Base-by-base conservation (phyloP, 805 yeast species). In the Hanseniaspora taiwanica region DNA sequence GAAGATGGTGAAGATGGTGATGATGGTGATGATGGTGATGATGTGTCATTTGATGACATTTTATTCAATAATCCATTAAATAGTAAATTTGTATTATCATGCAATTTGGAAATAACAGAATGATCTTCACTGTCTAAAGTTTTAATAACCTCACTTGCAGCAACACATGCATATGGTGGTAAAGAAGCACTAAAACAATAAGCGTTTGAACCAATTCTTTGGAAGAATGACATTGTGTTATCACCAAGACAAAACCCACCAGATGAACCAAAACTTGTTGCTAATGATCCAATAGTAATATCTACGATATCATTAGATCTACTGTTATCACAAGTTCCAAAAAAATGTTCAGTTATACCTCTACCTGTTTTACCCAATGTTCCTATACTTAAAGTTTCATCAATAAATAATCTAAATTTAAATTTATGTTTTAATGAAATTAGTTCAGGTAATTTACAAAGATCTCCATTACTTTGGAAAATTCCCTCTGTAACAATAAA, bases 201-300 rank as follows among this genome's bases (percentile, higher is more conserved):
- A 2, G 95, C 96, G 48, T 70, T 69, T 12, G 94, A 83, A 19
- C 85, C 81, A 52, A 91, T 80, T 58, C 94, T 76, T 68, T 91
- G 98, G 63, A 89, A 95, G 50, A 78, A 78, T 25, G 86, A 75
- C 85, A 91, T 84, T 41, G 79, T 79, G 20, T 65, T 60, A 33
- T 74, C 79, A 43, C 97, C 98, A 21, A 83, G 81, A 55, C 94
- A 91, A 63, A 84, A 89, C 1, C 95, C 97, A 47, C 98, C 98
- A 38, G 89, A 76, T 1, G 91, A 69, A 7, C 85, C 89, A 47
- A 89, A 69, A 0, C 94, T 68, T 35, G 71, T 69, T 13, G 95
- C 91, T 68, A 91, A 61, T 1, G 94, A 75, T 20, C 96, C 96
- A 39, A 85, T 71, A 8, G 94, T 83, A 46, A 91, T 77, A 49